phyloP scores from a whole-genome alignment of 2,329 filamentous ascomycete genomes.

The Sclerotinia sclerotiorum region DNA sequence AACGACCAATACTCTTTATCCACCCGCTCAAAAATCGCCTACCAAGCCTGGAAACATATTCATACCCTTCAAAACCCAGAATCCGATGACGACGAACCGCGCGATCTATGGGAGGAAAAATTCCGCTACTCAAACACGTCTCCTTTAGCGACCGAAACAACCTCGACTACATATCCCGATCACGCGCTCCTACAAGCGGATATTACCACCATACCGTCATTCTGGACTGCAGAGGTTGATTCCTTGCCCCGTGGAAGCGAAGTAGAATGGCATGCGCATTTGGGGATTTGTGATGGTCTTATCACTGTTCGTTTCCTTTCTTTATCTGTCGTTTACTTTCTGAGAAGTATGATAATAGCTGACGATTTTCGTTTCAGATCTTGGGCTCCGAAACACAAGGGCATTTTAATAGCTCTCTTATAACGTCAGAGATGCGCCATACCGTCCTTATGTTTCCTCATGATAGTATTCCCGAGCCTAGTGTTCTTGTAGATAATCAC shows the following conservation, averaged over 20 bases:
- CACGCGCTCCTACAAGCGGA: background rate
- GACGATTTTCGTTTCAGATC: background rate
- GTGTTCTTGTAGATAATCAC: slow-evolving; percentile 18
- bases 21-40: slow-evolving; percentile 46
- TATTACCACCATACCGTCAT: slow-evolving; percentile 50
- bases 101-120: slow-evolving; percentile 68
- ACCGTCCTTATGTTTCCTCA: background rate
- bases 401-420: background rate
- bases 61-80: slow-evolving; percentile 42
- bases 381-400: slow-evolving; percentile 10
- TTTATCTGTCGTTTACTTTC: background rate
- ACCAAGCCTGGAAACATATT: slow-evolving; percentile 48
- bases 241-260: slow-evolving; percentile 70
- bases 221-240: slow-evolving; percentile 74
- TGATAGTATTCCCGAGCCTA: background rate
- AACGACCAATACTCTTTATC: slow-evolving; percentile 40
- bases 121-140: slow-evolving; percentile 48
- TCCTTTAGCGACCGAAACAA: background rate
- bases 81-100: slow-evolving; percentile 51
- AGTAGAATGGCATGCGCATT: slow-evolving; percentile 80
- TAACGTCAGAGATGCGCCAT: slow-evolving; percentile 21
- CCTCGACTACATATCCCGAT: background rate
- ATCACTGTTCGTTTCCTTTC: slow-evolving; percentile 24
- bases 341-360: background rate
- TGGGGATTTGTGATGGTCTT: slow-evolving; percentile 50